Base-by-base conservation (phyloP, 2,329 filamentous ascomycete species). In the Cadophora sp. region DNA sequence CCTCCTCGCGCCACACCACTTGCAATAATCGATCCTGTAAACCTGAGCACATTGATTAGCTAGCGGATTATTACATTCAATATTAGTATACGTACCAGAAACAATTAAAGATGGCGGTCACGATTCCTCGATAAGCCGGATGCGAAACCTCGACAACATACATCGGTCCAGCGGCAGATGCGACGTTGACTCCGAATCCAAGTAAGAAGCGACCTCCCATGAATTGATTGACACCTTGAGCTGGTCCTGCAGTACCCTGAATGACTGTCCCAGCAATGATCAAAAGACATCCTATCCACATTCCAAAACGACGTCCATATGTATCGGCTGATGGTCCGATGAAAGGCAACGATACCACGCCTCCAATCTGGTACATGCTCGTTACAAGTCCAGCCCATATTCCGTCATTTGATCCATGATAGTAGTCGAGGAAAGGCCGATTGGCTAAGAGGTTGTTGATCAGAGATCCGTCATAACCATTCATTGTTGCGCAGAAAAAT, bases 181-280 rank as follows among this genome's bases (percentile, higher is more conserved):
- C 80, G 69, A 85, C 81, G 51, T 81, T 80, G 29, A 84, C 82
- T 63, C 83, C 83, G 69, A 89, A 89, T 64, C 88, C 88, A 3
- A 90, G 83, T 24, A 90, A 77, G 78, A 90, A 89, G 31, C 87
- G 83, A n/a, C 87, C 87, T 53, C 83, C 83, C 77, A 85, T 82
- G 73, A 85, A 85, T 66, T 83, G 81, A 11, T 77, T 75, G 4
- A 73, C 72, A 26, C 77, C 68, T 73, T 76, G 65, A 59, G 74
- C 64, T 75, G 74, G 66, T 2, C 80, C 79, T 1, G 81, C 79
- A 14, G 75, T 71, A 48, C 78, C 81, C 68, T 85, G 83, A 61
- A 85, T 80, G 65, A 82, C 77, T 31, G 83, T 80, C 19, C 84
- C 83, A 56, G 84, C 63, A 60, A 85, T 77, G 67, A 85, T 80